Conservation (phyloP, 352 stramenopile genomes). For the Phytophthora pisi region DNA sequence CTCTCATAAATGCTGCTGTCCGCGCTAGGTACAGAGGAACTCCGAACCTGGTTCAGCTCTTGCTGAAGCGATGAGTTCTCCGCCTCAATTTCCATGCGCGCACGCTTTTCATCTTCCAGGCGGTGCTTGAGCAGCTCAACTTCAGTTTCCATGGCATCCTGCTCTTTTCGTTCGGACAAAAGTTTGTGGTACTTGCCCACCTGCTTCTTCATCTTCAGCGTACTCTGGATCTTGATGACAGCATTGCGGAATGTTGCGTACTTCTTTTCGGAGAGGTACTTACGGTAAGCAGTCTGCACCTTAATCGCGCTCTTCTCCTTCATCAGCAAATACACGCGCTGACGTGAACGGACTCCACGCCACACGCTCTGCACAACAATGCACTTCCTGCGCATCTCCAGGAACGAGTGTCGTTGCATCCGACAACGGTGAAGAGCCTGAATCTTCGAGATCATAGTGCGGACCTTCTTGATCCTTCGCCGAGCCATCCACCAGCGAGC, state of each 20-base stretch:
- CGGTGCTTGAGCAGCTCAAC: constrained; percentile 76
- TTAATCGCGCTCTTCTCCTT: constrained; percentile 64
- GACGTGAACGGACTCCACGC: constrained; percentile 68
- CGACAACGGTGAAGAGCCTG: constrained; percentile 65
- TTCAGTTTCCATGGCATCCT: constrained; percentile 78
- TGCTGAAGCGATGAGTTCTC: constrained; percentile 79
- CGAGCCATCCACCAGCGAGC: constrained; percentile 60
- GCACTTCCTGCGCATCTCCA: constrained; percentile 45
- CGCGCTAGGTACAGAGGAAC: constrained; percentile 43
- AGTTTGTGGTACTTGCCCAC: constrained; percentile 71
- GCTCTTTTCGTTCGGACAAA: constrained; percentile 67
- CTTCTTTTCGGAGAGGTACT: constrained; percentile 49
- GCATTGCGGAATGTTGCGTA: constrained; percentile 67
- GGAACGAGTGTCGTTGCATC: constrained; percentile 48
- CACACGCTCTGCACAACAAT: constrained; percentile 77
- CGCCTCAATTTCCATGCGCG: constrained; percentile 70
- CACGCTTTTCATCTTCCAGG: constrained; percentile 80
- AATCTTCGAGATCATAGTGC: constrained; percentile 57
- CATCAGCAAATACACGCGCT: constrained; percentile 56
- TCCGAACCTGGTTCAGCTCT: constrained; percentile 64
- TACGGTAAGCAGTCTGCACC: constrained; percentile 65
- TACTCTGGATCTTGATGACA: constrained; percentile 73
- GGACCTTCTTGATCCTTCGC: constrained; percentile 54
- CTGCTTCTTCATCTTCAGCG: constrained; percentile 80
- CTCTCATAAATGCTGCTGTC: constrained; percentile 50